Base-by-base conservation (phyloP, 2,329 filamentous ascomycete genomes). In the Sporothrix protearum region DNA sequence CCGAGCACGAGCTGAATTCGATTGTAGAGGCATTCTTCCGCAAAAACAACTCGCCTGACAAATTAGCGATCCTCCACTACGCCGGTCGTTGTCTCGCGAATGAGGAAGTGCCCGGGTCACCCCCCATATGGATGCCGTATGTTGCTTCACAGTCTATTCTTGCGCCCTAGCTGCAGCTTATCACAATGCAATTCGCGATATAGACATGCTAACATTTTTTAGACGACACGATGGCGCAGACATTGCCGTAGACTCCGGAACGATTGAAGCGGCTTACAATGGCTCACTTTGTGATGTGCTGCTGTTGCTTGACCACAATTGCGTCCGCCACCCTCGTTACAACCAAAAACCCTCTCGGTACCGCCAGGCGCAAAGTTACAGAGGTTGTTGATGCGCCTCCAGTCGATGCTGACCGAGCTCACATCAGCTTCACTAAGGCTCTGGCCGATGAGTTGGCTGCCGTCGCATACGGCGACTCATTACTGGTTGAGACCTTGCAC, bases 41-140 rank as follows among this genome's bases (percentile, higher is more conserved):
- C 2, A 39, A 16, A 3, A 69, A 69, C 69, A 67, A 42, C 72
- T 53, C 71, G 1, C 61, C 73, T 1, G 72, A 71, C 5, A 53
- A 71, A 16, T 69, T 76, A 5, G 71, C 74, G 63, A 74, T 76
- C 14, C 33, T 76, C 1, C 74, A 75, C 69, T 76, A 75, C 16
- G 70, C 73, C 51, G 75, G 75, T 33, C 68, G 72, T 12, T 68
- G 63, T 22, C 59, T 70, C 3, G 61, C 71, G 12, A 72, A 73
- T 19, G 30, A 30, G 14, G 16, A 36, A 2, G 42, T 47, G 42
- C 25, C n/a, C 2, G 72, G 71, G 45, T 63, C 71, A 39, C 45
- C 73, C 12, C 72, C 73, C 0, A 14, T 73, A 9, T 75, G 73
- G 72, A 67, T 66, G 25, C 74, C 74, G 74, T 75, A 72, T 6